phyloP scores from a whole-genome alignment of 78 protist species.

The Capsaspora owczarzaki region DNA sequence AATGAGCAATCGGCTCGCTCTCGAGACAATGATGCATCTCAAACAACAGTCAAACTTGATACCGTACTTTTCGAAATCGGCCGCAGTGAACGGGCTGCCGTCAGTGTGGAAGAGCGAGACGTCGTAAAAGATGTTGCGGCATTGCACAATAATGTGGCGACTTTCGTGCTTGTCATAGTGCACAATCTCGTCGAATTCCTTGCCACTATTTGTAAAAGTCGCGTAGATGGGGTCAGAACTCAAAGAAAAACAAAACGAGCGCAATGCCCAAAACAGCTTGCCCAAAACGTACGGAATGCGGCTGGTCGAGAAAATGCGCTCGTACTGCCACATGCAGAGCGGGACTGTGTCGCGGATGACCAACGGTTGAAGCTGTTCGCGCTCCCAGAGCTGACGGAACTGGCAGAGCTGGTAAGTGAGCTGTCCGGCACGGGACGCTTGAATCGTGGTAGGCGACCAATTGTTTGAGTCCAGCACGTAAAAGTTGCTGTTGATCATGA shows the following conservation, averaged over 20 bases:
- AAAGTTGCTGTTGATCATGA: slow-evolving; percentile 64
- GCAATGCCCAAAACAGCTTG: not conserved
- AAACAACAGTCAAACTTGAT: no score
- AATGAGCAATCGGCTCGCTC: no score
- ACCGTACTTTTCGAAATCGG: slow-evolving; percentile 18
- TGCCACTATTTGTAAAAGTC: not conserved
- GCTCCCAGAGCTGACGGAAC: slow-evolving; percentile 26
- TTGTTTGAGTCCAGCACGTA: slow-evolving; percentile 15
- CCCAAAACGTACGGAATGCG: slow-evolving; percentile 32
- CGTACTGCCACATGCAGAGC: slow-evolving; percentile 65
- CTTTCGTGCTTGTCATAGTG: not conserved
- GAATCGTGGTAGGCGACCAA: slow-evolving; percentile 4
- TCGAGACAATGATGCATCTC: no score
- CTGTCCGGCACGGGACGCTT: slow-evolving; percentile 36
- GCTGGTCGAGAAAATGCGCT: slow-evolving; percentile 27
- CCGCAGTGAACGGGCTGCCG: not conserved
- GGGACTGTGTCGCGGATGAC: slow-evolving; percentile 43
- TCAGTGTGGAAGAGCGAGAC: not conserved
- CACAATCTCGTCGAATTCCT: not conserved
- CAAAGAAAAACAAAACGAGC: not conserved
- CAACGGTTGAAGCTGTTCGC: slow-evolving; percentile 28
- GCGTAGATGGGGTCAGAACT: not conserved
- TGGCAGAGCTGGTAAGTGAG: not conserved
- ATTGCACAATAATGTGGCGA: slow-evolving; percentile 9
- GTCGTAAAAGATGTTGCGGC: slow-evolving; percentile 4